A percentile compares a stretch with the other conserved stretches of the same genome.
These are phyloP conservation scores for Colletotrichum tropicale DNA, from an alignment of 2,329 filamentous ascomycete genomes.

Conservation along the genomic window DNA sequence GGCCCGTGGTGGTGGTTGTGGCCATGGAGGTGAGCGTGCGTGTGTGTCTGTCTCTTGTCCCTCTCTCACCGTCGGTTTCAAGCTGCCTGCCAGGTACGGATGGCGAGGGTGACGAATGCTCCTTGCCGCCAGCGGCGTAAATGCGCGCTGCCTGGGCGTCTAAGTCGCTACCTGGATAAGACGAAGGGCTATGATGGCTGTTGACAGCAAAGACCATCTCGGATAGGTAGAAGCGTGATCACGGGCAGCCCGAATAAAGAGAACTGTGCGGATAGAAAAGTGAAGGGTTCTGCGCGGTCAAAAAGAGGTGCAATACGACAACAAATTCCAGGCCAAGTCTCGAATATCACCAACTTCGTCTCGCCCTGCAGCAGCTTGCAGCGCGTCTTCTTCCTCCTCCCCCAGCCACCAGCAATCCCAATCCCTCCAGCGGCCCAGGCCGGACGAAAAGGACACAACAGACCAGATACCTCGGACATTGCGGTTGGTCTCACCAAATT, in stretches of 20 bases:
- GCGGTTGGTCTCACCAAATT: not conserved
- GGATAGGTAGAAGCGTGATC: not conserved
- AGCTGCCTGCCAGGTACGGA: constrained; percentile 6
- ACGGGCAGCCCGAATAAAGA: not conserved
- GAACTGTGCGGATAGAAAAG: not conserved
- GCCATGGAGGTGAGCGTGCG: not conserved
- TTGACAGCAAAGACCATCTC: not conserved
- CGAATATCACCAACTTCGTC: not conserved
- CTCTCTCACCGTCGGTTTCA: constrained; percentile 10
- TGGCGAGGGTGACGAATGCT: constrained; percentile 7
- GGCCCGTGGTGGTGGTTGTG: not conserved
- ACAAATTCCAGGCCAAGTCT: not conserved
- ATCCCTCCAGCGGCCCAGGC: not conserved
- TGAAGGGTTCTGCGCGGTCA: not conserved
- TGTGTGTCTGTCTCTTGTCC: not conserved
- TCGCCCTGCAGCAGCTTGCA: not conserved
- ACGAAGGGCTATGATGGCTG: not conserved
- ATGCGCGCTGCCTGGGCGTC: not conserved
- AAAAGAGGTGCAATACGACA: not conserved
- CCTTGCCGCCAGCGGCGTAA: not conserved
- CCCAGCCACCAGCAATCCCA: not conserved
- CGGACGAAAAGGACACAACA: not conserved
- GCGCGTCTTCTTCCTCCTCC: not conserved
- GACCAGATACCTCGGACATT: not conserved
- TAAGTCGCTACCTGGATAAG: not conserved